These are phyloP conservation scores for Verticillium albo-atrum DNA, from an alignment of 2,329 filamentous ascomycete genomes.

Conservation along the genomic window DNA sequence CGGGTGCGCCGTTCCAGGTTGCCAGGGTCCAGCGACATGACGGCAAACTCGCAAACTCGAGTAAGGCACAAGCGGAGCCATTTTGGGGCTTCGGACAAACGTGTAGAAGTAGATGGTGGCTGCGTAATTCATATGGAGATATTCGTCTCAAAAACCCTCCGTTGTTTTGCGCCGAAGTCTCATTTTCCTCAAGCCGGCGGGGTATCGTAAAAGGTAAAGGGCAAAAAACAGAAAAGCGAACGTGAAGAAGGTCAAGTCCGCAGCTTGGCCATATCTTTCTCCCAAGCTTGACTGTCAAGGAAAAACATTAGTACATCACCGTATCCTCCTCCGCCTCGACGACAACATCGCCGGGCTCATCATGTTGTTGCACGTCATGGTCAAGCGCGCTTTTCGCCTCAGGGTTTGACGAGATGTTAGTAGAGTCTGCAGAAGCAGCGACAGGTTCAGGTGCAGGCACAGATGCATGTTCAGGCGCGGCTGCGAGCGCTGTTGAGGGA, in stretches of 20 bases:
- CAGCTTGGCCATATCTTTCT: neutral
- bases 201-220: neutral
- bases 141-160: neutral
- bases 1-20: neutral
- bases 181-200: neutral
- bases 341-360: slow-evolving; percentile 72
- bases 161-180: neutral
- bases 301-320: slow-evolving; percentile 71
- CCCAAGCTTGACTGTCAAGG: neutral
- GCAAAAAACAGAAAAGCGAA: neutral
- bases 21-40: neutral
- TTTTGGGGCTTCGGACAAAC: neutral
- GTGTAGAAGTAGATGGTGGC: neutral
- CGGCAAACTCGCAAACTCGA: neutral
- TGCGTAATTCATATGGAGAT: neutral
- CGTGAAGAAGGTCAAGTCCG: neutral
- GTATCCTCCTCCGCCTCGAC: slow-evolving; percentile 85
- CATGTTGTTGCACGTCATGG: slow-evolving; percentile 48
- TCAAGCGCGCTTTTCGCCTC: slow-evolving; percentile 24
- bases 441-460: slow-evolving; percentile 33
- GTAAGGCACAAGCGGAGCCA: neutral
- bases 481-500: slow-evolving; percentile 5
- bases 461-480: slow-evolving; percentile 3
- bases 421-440: slow-evolving; percentile 27
- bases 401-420: slow-evolving; percentile 26